Evolutionary conservation across 768 basidiomycete species (phyloP), one percentile per base, ranked within the genome.

Genomic region (Serendipita sp.): DNA sequence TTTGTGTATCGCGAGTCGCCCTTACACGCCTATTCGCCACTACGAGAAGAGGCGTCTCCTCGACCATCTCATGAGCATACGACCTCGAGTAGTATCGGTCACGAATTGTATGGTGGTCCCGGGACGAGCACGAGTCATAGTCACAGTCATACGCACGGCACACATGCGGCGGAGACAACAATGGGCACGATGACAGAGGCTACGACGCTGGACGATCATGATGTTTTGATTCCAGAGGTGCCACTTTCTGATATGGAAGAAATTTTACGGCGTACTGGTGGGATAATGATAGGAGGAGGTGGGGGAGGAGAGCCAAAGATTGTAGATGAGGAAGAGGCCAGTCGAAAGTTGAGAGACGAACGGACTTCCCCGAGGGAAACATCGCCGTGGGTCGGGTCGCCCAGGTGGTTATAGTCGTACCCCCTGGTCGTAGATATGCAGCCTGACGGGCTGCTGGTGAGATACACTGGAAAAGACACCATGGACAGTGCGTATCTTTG

Each of bases 1-100:
- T 60, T 60, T 60, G 36, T 60, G 28, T 38, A 60, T 38, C 56
- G 56, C 8, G 56, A 60, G 4, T 60, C 56, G 35, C 56, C 56
- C 10, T 10, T 60, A 4, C 56, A 60, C 32, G 28, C 56, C 2
- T 38, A 60, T 34, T 60, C 56, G 35, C 56, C 48, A 8, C 48
- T 51, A 18, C 48, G 48, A 41, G 41, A 41, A 41, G n/a, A 18
- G n/a, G 48, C 28, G 10, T 32, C 28, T n/a, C 28, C 56, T 34
- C 28, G 30, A 23, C 36, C 36, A 8, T 60, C 56, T 10, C 56
- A 60, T n/a, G 41, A 41, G 13, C 41, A 7, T 41, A 41, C 41
- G 41, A 13, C 41, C 5, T 41, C 41, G 41, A 41, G 41, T 41
- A 41, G 41, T 41, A 41, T 13, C 41, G 28, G 28, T 11, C 56